phyloP scores from a whole-genome alignment of 208 protist genomes.

The Trypanosoma theileri region DNA sequence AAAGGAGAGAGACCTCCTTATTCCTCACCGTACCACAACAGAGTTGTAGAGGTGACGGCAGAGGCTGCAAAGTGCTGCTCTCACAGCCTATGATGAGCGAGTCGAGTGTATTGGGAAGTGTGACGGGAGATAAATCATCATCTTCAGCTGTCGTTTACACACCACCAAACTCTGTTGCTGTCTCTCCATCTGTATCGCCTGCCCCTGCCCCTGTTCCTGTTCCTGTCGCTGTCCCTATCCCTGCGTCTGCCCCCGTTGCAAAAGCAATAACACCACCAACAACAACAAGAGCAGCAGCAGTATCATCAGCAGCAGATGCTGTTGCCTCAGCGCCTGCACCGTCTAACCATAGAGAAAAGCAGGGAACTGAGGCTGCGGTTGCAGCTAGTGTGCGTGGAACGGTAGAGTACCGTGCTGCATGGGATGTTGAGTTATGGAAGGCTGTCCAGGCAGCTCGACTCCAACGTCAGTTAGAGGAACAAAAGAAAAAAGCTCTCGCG shows the following conservation, averaged over 20 bases:
- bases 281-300: neutral
- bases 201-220: neutral
- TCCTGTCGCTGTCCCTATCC: neutral
- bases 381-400: constrained; percentile 62
- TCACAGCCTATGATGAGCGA: neutral
- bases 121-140: neutral
- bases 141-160: neutral
- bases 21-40: neutral
- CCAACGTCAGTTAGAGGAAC: constrained; percentile 49
- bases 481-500: constrained; percentile 41
- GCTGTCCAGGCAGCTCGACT: constrained; percentile 74
- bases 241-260: neutral
- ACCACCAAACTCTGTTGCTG: neutral
- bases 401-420: constrained; percentile 81
- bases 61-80: too few species aligned
- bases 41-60: neutral
- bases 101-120: neutral
- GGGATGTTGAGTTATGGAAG: constrained; percentile 90
- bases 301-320: neutral
- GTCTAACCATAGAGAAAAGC: neutral
- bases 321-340: neutral
- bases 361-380: neutral
- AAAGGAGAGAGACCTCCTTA: neutral
- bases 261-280: neutral
- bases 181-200: neutral